Base-by-base conservation (phyloP, 768 basidiomycete genomes). In the Leccinum sublutescens region DNA sequence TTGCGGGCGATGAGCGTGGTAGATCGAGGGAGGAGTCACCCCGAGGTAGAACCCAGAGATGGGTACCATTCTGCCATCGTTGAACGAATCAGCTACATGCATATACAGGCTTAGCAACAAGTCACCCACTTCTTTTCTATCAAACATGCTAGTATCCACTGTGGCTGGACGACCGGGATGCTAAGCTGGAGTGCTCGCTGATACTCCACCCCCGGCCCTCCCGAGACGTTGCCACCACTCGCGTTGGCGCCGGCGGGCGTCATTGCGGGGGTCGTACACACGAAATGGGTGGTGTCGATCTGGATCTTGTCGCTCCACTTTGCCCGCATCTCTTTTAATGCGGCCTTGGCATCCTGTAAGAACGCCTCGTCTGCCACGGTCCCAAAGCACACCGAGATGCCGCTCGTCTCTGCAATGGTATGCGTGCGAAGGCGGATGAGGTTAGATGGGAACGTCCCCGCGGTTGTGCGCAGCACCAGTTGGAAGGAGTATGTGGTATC, bases 321-420 rank as follows among this genome's bases (percentile, higher is more conserved):
- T 21, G 21, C 21, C 21, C 21, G 21, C 21, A 21, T 21, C 21
- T 21, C 21, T 21, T 21, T 21, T 21, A 21, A 21, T 21, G 21
- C 21, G 21, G 21, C 21, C 21, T 21, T 21, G 21, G 21, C 21
- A 21, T 21, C 21, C 21, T 21, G 21, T 21, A 21, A 21, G 21
- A 21, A 21, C 21, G 21, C 21, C 21, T 21, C 21, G 64, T 97
- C 94, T 59, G 91, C 83, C 2, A 97, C 85, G 50, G 88, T 94
- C 2, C 95, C 97, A 65, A 98, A 98, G 77, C 95, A 95, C 34
- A 98, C 94, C 10, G 85, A 88, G 51, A 99, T 91, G 23, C 97
- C 97, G 27, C 91, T 94, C 2, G 95, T 98, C 71, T 98, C 93
- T 38, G 86, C 84, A 80, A 98, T 98, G 15, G 93, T 93, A 74